phyloP scores from a whole-genome alignment of 257 asterid genomes.

The Solanum clarkiae region DNA sequence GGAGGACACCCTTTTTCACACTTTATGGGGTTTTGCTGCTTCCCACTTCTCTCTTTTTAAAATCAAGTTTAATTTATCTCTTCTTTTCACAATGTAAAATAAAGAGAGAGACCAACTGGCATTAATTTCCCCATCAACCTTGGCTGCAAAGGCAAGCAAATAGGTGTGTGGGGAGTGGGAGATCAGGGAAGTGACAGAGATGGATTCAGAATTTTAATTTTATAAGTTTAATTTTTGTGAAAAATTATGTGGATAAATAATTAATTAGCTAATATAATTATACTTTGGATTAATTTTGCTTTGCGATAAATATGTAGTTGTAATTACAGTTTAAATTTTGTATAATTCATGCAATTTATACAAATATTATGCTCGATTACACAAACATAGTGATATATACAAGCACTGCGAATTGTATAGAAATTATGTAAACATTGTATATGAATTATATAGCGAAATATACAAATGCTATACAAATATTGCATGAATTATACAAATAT shows the following conservation, averaged over 20 bases:
- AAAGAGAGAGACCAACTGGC: conserved; percentile 3
- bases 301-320: accelerated
- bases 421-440: too few relatives aligned
- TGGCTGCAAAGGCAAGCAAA: background rate
- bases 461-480: too few relatives aligned
- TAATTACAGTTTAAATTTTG: too few relatives aligned
- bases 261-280: too few relatives aligned
- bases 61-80: background rate
- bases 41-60: background rate
- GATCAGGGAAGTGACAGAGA: accelerated
- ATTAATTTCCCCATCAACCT: background rate
- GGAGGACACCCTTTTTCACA: background rate
- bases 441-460: too few relatives aligned
- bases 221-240: background rate
- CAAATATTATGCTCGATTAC: too few relatives aligned
- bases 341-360: too few relatives aligned
- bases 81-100: conserved; percentile 8
- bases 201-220: background rate
- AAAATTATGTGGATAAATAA: too few relatives aligned
- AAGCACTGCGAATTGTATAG: too few relatives aligned
- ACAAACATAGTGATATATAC: too few relatives aligned
- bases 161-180: background rate
- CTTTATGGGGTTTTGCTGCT: conserved; percentile 8
- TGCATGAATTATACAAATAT: too few relatives aligned
- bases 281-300: too few relatives aligned